Conservation (phyloP, 73 alveolate species). For the Paramecium tetraurelia region DNA sequence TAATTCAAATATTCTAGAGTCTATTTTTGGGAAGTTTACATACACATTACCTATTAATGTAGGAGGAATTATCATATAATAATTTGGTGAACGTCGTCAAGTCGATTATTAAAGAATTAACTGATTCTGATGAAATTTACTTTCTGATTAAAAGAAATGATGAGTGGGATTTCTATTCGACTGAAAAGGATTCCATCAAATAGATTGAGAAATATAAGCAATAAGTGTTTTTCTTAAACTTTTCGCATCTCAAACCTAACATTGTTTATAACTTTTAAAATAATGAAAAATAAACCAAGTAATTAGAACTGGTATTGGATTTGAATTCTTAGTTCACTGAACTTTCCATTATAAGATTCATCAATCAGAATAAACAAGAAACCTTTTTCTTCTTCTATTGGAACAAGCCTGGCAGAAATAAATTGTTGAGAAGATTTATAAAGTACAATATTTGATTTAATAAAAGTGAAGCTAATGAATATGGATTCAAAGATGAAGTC, state of each 20-base stretch:
- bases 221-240: background rate
- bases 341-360: background rate
- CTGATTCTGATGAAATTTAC: conserved; percentile 2
- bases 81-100: background rate
- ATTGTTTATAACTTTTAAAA: background rate
- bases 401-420: background rate
- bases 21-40: conserved; percentile 29
- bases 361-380: background rate
- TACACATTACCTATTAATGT: conserved; percentile 4
- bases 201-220: background rate
- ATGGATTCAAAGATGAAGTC: conserved; percentile 39
- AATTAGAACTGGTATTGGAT: background rate
- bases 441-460: background rate
- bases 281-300: background rate
- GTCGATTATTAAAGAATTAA: background rate
- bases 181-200: conserved; percentile 2
- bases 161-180: conserved; percentile 40
- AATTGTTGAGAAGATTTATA: conserved; percentile 22
- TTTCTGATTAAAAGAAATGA: background rate
- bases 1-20: background rate
- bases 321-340: background rate
- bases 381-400: background rate
- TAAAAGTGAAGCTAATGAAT: conserved; percentile 36
- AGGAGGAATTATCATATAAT: conserved; percentile 26
- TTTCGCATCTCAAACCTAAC: conserved; percentile 13